These are phyloP conservation scores for Pichia sp. DNA, from an alignment of 1,139 yeast species.

Conservation along the genomic window DNA sequence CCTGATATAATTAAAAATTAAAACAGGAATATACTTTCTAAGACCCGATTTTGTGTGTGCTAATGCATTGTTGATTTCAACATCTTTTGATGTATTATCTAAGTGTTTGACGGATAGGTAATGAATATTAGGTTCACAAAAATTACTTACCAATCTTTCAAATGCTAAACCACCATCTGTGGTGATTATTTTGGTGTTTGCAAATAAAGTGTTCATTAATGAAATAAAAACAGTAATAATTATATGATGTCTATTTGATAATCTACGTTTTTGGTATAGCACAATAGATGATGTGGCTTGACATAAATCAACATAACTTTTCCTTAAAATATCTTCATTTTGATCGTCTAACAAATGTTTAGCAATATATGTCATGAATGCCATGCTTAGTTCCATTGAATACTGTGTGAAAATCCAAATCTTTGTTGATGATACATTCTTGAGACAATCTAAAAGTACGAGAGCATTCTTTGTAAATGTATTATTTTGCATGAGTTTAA, in stretches of 20 bases:
- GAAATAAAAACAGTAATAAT: conserved; percentile 44
- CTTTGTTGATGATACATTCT: conserved; percentile 40
- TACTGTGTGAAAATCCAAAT: conserved; percentile 66
- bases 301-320: conserved; percentile 34
- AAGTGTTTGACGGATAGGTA: conserved; percentile 20
- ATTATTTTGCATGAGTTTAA: not conserved
- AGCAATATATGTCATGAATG: conserved; percentile 32
- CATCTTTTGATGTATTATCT: conserved; percentile 11
- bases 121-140: conserved; percentile 60
- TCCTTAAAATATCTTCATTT: not conserved
- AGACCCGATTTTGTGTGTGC: conserved; percentile 51
- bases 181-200: conserved; percentile 7
- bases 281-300: conserved; percentile 50
- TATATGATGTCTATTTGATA: conserved; percentile 69
- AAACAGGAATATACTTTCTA: conserved; percentile 55
- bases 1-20: conserved; percentile 53
- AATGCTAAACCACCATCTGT: conserved; percentile 39
- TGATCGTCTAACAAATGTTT: conserved; percentile 3
- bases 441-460: conserved; percentile 26
- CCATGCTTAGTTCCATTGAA: conserved; percentile 47
- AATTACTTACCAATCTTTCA: conserved; percentile 55
- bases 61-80: conserved; percentile 49
- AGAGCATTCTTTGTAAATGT: not conserved
- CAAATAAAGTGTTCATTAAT: conserved; percentile 43
- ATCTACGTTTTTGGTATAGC: conserved; percentile 62